These are phyloP conservation scores for Blepharisma undulans DNA, from an alignment of 169 alveolate species.

Conservation along the genomic window DNA sequence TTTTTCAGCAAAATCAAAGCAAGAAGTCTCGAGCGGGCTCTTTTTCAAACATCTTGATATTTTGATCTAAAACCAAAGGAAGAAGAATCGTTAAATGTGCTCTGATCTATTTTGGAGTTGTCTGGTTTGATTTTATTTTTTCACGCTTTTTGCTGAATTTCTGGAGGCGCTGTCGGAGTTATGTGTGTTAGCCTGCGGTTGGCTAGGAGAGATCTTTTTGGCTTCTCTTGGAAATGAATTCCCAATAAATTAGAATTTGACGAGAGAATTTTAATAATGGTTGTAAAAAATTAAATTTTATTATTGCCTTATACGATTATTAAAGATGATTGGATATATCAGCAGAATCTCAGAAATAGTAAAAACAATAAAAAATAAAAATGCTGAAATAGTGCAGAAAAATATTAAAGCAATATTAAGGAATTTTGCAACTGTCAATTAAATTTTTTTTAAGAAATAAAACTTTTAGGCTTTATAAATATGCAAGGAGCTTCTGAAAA, in stretches of 20 bases:
- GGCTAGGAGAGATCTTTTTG: neutral
- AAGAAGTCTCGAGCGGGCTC: neutral
- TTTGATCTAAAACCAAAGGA: neutral
- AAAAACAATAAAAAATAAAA: no score
- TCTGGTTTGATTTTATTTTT: neutral
- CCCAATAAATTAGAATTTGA: neutral
- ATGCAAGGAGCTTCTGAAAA: no score
- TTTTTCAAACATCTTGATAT: slow-evolving; percentile 31
- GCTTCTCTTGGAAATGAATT: neutral
- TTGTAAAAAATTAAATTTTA: neutral
- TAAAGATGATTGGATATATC: no score
- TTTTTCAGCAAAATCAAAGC: neutral
- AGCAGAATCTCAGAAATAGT: neutral
- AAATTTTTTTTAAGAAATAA: no score
- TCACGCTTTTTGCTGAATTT: neutral
- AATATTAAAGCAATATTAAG: no score
- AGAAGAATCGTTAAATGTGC: neutral
- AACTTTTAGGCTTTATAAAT: no score
- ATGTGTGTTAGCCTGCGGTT: neutral
- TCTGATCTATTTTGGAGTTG: neutral
- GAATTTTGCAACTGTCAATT: no score
- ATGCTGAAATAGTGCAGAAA: no score
- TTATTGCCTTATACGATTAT: no score
- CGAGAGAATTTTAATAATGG: neutral
- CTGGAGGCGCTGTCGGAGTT: neutral